Base-by-base conservation (phyloP, 306 rosid genomes). In the Casuarina cunninghamiana region DNA sequence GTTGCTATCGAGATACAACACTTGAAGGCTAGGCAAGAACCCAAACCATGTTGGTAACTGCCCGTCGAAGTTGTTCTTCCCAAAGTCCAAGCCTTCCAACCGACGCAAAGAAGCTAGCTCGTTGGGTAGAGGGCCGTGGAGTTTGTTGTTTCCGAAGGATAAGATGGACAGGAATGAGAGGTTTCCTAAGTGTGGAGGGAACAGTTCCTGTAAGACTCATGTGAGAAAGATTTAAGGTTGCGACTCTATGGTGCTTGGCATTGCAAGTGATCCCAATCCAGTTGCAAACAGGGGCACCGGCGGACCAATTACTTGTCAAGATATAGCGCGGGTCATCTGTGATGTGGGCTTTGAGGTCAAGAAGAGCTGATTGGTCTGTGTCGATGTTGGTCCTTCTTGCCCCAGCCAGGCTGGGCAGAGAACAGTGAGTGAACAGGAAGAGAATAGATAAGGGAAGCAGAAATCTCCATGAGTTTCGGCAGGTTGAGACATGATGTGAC, bases 31-130 rank as follows among this genome's bases (percentile, higher is more conserved):
- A 19, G 74, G 37, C 17, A 70, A 48, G 6, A 13, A 70, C 44
- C 57, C 74, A 37, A 70, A 48, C 74, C 74, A 70, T 16, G 74
- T 26, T 10, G 74, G 74, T 45, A 48, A 5, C 57, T 70, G 58
- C 38, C 63, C 76, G 4, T 17, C 0, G 2, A 37, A 38, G 16
- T 35, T 53, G 65, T 72, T 72, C 49, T 2, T 6, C 2, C 2
- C 0, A 5, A 69, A 48, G 51, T 10, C 3, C 5, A 77, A 5
- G 0, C 1, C 1, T 61, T 11, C 17, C 55, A 68, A 45, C 16
- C 58, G 37, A 10, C 8, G 80, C 10, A 77, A 32, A 15, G 4
- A 21, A 10, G 38, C 48, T 32, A 77, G 15, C 43, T 69, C 53
- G 12, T 43, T 2, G 1, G 80, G 80, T 15, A 77, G 3, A 2